These are phyloP conservation scores for Didymella segeticola DNA, from an alignment of 2,329 filamentous ascomycete genomes.

Conservation along the genomic window DNA sequence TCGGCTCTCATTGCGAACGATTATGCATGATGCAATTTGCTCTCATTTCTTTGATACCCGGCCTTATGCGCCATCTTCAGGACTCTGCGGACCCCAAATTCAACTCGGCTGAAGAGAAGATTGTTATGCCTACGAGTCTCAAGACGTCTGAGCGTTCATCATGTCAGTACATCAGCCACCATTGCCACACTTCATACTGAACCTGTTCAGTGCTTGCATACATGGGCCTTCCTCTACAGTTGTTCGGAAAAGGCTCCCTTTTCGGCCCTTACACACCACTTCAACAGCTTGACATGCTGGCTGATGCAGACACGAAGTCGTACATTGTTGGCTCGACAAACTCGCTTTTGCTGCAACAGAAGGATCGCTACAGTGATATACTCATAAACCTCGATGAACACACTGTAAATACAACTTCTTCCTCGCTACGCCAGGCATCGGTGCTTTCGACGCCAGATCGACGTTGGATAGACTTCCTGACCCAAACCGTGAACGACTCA, in stretches of 20 bases:
- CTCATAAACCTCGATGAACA: constrained; percentile 94
- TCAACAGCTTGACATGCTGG: constrained; percentile 92
- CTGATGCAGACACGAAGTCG: constrained; percentile 92
- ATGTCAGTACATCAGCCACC: constrained; percentile 49
- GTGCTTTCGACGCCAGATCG: constrained; percentile 84
- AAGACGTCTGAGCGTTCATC: constrained; percentile 92
- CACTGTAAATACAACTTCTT: constrained; percentile 81
- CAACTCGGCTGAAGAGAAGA: constrained; percentile 77
- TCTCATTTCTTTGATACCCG: constrained; percentile 91
- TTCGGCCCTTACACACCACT: constrained; percentile 97
- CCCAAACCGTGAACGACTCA: constrained; percentile 90
- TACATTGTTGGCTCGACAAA: constrained; percentile 98
- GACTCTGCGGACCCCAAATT: constrained; percentile 95
- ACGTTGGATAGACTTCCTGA: constrained; percentile 95
- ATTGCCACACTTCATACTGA: constrained; percentile 24
- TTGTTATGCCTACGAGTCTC: constrained; percentile 80
- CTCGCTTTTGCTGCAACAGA: constrained; percentile 89
- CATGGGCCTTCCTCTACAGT: constrained; percentile 92
- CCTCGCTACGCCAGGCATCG: constrained; percentile 77
- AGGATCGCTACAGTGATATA: constrained; percentile 93
- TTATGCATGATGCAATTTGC: constrained; percentile 99
- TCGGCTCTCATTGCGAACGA: constrained; percentile 92
- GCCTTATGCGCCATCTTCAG: constrained; percentile 87
- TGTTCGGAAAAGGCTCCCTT: constrained; percentile 94
- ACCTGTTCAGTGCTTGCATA: constrained; percentile 73